Conservation (phyloP, 2,329 filamentous ascomycete species). For the Magnaporthiopsis rhizophila region DNA sequence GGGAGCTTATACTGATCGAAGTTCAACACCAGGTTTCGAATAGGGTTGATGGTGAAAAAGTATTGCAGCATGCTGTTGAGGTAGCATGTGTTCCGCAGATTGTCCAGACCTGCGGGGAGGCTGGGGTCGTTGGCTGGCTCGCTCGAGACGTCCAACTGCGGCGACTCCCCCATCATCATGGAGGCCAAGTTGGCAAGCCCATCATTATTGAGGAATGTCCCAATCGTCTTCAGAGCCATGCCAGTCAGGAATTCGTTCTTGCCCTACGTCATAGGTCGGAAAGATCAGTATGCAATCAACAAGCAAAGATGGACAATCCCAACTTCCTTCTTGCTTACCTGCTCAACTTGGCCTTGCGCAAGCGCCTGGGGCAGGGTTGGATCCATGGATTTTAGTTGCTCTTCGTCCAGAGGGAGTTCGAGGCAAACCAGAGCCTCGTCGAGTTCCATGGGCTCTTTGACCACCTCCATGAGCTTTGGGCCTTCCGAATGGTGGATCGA, state of each 20-base stretch:
- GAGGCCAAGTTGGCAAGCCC: conserved; percentile 1
- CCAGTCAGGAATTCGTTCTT: conserved; percentile 6
- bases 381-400: conserved; percentile 5
- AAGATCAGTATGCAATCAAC: not conserved
- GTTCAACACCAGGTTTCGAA: conserved; percentile 72
- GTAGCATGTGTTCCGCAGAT: conserved; percentile 97
- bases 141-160: not conserved
- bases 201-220: conserved; percentile 1
- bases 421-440: conserved; percentile 33
- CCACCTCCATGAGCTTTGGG: conserved; percentile 11
- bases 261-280: not conserved
- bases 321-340: conserved; percentile 2
- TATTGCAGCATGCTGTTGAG: conserved; percentile 95
- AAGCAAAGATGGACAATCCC: not conserved
- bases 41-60: conserved; percentile 77
- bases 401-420: conserved; percentile 1
- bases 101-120: conserved; percentile 78
- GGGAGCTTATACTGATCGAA: conserved; percentile 66
- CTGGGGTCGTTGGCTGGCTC: conserved; percentile 28
- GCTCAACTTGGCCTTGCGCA: conserved; percentile 3
- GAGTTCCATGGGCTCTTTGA: conserved; percentile 16
- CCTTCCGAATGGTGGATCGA: conserved; percentile 3
- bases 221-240: conserved; percentile 7
- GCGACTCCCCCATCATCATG: conserved; percentile 3
- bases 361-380: conserved; percentile 1